A percentile compares a stretch with the other conserved stretches of the same genome.
Conservation (phyloP, 2,329 filamentous ascomycete species). For the Aspergillus eucalypticola region DNA sequence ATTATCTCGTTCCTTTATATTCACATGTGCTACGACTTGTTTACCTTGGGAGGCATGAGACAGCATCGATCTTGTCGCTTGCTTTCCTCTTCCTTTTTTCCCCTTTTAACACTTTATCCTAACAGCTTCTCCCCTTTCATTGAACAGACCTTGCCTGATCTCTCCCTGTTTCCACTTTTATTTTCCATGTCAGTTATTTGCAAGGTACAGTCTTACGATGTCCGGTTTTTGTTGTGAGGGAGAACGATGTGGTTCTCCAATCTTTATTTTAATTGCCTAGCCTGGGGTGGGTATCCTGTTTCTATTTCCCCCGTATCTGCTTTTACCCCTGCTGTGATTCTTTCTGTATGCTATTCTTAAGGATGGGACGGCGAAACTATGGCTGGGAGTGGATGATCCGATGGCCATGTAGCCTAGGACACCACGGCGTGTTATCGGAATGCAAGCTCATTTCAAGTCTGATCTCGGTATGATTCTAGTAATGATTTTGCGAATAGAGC, state of each 20-base stretch:
- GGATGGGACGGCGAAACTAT: constrained; percentile 34
- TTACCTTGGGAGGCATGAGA: constrained; percentile 23
- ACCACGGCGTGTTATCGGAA: constrained; percentile 25
- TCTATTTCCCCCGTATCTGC: constrained; percentile 21
- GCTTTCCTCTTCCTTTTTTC: constrained; percentile 19
- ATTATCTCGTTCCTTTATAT: constrained; percentile 8
- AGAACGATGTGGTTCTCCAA: neutral
- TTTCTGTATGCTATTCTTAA: constrained; percentile 30
- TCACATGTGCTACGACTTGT: constrained; percentile 33
- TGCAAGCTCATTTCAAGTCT: constrained; percentile 13
- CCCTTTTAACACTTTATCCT: constrained; percentile 12
- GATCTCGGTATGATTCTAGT: neutral
- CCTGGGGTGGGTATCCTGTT: constrained; percentile 18
- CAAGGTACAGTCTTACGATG: constrained; percentile 12
- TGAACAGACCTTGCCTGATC: constrained; percentile 11
- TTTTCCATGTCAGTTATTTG: constrained; percentile 3
- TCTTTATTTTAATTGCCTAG: constrained; percentile 6
- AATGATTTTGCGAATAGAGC: neutral
- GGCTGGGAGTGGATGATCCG: constrained; percentile 31
- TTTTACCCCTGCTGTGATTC: constrained; percentile 16
- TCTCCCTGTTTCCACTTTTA: constrained; percentile 8
- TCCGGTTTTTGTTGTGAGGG: constrained; percentile 9
- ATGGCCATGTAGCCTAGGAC: constrained; percentile 26
- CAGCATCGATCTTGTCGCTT: neutral
- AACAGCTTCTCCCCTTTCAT: neutral